A percentile compares a stretch with the other conserved stretches of the same genome.
Conservation (phyloP, 306 rosid genomes). For the Trichosanthes truncata region DNA sequence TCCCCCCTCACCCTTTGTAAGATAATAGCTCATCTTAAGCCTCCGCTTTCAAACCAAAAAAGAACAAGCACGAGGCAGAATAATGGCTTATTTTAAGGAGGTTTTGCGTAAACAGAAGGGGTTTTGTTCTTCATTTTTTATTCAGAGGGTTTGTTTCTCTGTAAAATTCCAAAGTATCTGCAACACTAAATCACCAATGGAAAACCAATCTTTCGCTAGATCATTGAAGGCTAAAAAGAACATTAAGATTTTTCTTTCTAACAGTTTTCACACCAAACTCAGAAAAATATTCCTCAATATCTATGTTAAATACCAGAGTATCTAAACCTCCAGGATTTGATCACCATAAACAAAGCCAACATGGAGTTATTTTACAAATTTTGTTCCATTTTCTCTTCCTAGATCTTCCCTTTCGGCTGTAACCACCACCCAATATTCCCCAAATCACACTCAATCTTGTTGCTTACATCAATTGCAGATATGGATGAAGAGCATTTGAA, state of each 20-base stretch:
- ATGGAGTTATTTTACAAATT: constrained; percentile 18
- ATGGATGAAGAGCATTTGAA: constrained; percentile 18
- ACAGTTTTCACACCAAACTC: constrained; percentile 25
- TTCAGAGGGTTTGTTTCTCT: constrained; percentile 32
- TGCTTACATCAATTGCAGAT: constrained; percentile 35
- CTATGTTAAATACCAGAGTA: constrained; percentile 47
- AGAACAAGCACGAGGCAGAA: constrained; percentile 51
- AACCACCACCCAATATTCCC: constrained; percentile 14
- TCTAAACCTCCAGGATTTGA: constrained; percentile 22
- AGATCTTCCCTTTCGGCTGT: constrained; percentile 31
- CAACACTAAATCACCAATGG: constrained; percentile 28
- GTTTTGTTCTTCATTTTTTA: neutral
- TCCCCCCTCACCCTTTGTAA: constrained; percentile 27
- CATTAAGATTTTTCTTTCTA: constrained; percentile 12
- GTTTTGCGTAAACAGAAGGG: constrained; percentile 26
- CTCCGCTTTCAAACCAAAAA: constrained; percentile 17
- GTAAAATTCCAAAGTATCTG: constrained; percentile 36
- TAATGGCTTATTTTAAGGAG: constrained; percentile 55
- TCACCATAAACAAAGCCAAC: constrained; percentile 7
- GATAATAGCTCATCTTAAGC: constrained; percentile 15
- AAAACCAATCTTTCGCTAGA: constrained; percentile 32
- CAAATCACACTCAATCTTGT: constrained; percentile 24
- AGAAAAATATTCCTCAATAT: constrained; percentile 47
- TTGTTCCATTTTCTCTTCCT: constrained; percentile 34
- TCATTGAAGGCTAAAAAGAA: constrained; percentile 40